A percentile compares a stretch with the other conserved stretches of the same genome.
phyloP scores from a whole-genome alignment of 1,284 basidiomycete species.

The Ustilago sp. region DNA sequence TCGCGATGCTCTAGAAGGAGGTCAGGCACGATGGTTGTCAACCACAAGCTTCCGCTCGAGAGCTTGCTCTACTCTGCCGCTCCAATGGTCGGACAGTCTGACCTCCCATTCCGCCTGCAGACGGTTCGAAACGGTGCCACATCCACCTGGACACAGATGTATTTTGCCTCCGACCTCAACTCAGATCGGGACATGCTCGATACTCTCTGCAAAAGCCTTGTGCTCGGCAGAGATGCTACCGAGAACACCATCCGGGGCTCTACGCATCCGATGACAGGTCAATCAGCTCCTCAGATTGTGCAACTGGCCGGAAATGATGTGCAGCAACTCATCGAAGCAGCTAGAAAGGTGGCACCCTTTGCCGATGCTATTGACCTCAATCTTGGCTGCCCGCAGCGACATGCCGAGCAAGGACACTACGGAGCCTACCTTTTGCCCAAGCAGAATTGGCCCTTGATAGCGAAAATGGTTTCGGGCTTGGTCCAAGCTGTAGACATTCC shows the following conservation, averaged over 20 bases:
- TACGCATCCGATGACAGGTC: slow-evolving; percentile 7
- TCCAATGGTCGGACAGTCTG: slow-evolving; percentile 65
- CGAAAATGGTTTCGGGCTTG: slow-evolving; percentile 74
- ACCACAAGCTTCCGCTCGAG: slow-evolving; percentile 32
- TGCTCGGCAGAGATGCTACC: slow-evolving; percentile 33
- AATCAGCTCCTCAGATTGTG: slow-evolving; percentile 74
- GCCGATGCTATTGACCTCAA: slow-evolving; percentile 76
- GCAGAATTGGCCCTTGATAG: slow-evolving; percentile 77
- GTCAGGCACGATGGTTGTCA: slow-evolving; percentile 17
- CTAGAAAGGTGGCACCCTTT: slow-evolving; percentile 73
- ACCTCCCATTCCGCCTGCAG: slow-evolving; percentile 60
- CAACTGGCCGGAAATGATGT: slow-evolving; percentile 80
- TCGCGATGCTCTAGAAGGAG: background rate
- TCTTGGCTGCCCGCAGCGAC: slow-evolving; percentile 79
- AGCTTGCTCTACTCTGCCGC: slow-evolving; percentile 51
- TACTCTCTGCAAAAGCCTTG: slow-evolving; percentile 35
- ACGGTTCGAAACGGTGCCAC: slow-evolving; percentile 59
- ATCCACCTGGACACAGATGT: slow-evolving; percentile 64
- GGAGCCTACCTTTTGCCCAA: slow-evolving; percentile 79
- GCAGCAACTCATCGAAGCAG: slow-evolving; percentile 75
- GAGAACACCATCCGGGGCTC: slow-evolving; percentile 18
- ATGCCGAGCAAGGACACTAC: slow-evolving; percentile 77
- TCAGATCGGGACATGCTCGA: slow-evolving; percentile 36
- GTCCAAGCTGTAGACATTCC: slow-evolving; percentile 72
- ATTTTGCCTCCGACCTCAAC: slow-evolving; percentile 37